Percentiles rank a stretch among this genome's conserved stretches.
These are phyloP conservation scores for Chenopodium album DNA, from an alignment of 148 eudicot genomes.

Conservation along the genomic window DNA sequence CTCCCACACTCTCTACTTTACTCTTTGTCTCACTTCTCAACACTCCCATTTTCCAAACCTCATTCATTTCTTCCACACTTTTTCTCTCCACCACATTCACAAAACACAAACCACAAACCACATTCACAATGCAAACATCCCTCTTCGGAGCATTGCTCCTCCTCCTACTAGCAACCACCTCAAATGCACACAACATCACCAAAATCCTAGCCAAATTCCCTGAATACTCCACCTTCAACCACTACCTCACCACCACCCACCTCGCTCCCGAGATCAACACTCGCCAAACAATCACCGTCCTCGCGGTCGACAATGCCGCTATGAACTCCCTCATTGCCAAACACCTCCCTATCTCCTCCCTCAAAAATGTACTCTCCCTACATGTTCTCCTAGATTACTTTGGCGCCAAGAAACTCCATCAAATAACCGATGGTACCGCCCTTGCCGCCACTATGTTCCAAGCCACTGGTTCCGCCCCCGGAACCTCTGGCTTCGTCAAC, in stretches of 20 bases:
- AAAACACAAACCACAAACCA: background rate
- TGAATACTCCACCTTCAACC: constrained; percentile 80
- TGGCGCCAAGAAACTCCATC: constrained; percentile 89
- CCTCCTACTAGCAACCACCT: constrained; percentile 21
- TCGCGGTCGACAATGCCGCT: constrained; percentile 79
- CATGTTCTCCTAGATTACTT: constrained; percentile 91
- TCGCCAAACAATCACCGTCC: constrained; percentile 79
- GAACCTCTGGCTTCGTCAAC: constrained; percentile 81
- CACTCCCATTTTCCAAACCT: background rate
- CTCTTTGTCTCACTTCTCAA: background rate
- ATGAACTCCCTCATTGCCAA: constrained; percentile 50
- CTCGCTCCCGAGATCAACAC: constrained; percentile 83
- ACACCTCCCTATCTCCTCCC: constrained; percentile 49
- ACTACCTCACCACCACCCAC: constrained; percentile 81
- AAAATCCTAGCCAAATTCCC: constrained; percentile 57
- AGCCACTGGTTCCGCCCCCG: constrained; percentile 82
- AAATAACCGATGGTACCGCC: constrained; percentile 77
- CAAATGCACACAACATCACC: constrained; percentile 76
- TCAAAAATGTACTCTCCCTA: constrained; percentile 74
- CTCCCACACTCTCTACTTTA: constrained; percentile 8
- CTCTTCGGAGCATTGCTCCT: constrained; percentile 42
- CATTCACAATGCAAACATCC: constrained; percentile 13
- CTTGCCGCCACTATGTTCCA: constrained; percentile 94
- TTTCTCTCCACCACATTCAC: constrained; percentile 17
- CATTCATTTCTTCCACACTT: constrained; percentile 10